These are phyloP conservation scores for Scleromitrula shiraiana DNA, from an alignment of 2,329 filamentous ascomycete species.

Conservation along the genomic window DNA sequence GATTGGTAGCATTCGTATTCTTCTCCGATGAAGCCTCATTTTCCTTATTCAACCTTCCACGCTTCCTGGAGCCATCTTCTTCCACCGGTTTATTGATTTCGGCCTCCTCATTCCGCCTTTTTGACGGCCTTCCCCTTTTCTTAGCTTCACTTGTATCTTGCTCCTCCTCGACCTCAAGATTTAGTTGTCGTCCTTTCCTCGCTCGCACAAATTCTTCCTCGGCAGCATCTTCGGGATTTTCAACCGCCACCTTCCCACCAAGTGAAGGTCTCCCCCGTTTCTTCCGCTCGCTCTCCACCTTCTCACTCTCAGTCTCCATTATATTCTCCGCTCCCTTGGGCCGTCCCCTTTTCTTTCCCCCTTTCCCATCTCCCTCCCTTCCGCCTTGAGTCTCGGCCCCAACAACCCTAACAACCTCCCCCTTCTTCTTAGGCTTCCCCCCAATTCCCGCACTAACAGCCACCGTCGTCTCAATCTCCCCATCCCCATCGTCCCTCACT, in stretches of 20 bases:
- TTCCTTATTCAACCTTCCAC: background rate
- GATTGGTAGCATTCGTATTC: background rate
- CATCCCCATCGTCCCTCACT: background rate
- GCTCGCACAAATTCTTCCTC: background rate
- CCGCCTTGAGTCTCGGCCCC: background rate
- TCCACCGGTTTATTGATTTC: background rate
- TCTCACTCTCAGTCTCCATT: background rate
- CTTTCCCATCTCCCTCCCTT: background rate
- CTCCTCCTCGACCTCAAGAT: background rate
- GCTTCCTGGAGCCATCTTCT: background rate
- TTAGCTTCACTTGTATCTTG: background rate
- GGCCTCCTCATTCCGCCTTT: background rate
- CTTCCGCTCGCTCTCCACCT: background rate
- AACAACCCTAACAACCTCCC: background rate
- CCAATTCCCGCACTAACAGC: background rate
- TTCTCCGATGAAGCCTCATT: too few relatives aligned
- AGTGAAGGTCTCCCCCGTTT: background rate
- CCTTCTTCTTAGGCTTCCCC: background rate
- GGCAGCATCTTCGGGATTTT: background rate
- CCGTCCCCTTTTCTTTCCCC: background rate
- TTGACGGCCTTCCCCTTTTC: background rate
- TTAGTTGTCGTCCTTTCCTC: conserved; percentile 3
- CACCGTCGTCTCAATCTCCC: background rate
- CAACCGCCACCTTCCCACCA: background rate
- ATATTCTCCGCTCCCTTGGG: background rate